Base-by-base conservation (phyloP, 768 basidiomycete species). In the Naganishia vaughanmartiniae region DNA sequence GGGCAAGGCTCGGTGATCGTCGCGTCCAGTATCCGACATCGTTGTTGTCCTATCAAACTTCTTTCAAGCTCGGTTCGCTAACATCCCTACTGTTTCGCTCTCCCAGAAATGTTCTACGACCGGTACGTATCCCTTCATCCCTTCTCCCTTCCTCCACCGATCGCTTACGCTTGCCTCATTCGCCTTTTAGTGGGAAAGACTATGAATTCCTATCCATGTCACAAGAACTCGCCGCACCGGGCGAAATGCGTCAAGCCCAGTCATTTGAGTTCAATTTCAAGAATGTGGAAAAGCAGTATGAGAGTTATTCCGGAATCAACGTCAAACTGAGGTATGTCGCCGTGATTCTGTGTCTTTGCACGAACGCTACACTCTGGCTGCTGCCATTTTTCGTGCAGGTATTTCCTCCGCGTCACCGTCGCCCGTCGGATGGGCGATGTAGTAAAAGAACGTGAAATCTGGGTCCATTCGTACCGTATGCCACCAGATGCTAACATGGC, bases 391-490 rank as follows among this genome's bases (percentile, higher is more conserved):
- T 42, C 2, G 0, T 10, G 11, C 65, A 98, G 94, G 74, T 98
- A 98, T 82, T 92, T 93, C 79, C 82, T 97, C 24, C 90, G 94
- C 42, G 91, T 96, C 2, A 89, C 90, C 3, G 89, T 99, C 70
- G 90, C 93, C 12, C 85, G 94, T 60, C 84, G 94, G 75, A 90
- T 97, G 85, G 93, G 93, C 21, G 94, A 97, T 76, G 92, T 94
- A 5, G 83, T 86, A 56, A 95, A 95, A 81, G 96, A 98, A 82
- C 89, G 85, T 79, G 96, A 99, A 73, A 79, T 97, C 24, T 98
- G 95, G 95, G 95, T 98, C 4, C 95, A 99, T 81, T 95, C 91
- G 4, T 99, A 90, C 84, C 90, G 94, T 45, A 97, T 97, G 92
- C 96, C 95, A 12, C 93, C 95, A 68, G 96, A 98, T 81, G 91